Evolutionary conservation across 2,329 filamentous ascomycete species (phyloP).

Genomic region (Colletotrichum graminicola): DNA sequence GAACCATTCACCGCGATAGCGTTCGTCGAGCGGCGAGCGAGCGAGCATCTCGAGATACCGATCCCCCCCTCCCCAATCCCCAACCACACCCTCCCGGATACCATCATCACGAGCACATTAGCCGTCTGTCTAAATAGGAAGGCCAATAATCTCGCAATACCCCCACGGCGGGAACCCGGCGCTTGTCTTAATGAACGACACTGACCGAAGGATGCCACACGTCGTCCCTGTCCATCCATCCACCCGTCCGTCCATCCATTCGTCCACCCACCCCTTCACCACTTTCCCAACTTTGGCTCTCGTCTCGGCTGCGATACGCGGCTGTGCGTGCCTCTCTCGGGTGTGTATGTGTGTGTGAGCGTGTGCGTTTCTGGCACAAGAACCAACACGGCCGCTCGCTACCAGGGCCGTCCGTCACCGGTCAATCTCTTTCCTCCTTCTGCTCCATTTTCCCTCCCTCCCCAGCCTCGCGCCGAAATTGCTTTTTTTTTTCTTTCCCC

Average conservation of each 20-base stretch:
- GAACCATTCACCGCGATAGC: slow-evolving; percentile 33
- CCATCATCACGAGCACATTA: slow-evolving; percentile 42
- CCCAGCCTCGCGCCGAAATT: slow-evolving; percentile 16
- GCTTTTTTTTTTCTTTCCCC: neutral
- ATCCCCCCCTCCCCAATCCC: slow-evolving; percentile 20
- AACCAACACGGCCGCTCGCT: slow-evolving; percentile 3
- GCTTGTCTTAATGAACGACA: slow-evolving; percentile 40
- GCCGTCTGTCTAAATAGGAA: slow-evolving; percentile 41
- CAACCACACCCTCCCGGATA: slow-evolving; percentile 31
- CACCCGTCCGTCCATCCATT: neutral
- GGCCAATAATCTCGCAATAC: slow-evolving; percentile 42
- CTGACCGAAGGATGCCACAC: slow-evolving; percentile 36
- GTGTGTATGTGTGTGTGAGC: neutral
- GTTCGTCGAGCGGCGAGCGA: slow-evolving; percentile 28
- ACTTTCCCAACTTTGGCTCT: slow-evolving; percentile 6
- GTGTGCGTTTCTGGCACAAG: neutral
- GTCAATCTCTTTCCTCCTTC: slow-evolving; percentile 17
- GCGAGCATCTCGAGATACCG: slow-evolving; percentile 19
- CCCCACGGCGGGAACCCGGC: slow-evolving; percentile 38
- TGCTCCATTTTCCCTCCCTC: neutral
- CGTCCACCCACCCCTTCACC: too few relatives aligned
- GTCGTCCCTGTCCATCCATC: slow-evolving; percentile 27
- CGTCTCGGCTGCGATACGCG: slow-evolving; percentile 7
- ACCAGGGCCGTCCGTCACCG: slow-evolving; percentile 8
- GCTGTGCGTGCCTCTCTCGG: neutral